Evolutionary conservation across 176 grass and related monocot species (phyloP).

Genomic region (Saccharum officinarum): DNA sequence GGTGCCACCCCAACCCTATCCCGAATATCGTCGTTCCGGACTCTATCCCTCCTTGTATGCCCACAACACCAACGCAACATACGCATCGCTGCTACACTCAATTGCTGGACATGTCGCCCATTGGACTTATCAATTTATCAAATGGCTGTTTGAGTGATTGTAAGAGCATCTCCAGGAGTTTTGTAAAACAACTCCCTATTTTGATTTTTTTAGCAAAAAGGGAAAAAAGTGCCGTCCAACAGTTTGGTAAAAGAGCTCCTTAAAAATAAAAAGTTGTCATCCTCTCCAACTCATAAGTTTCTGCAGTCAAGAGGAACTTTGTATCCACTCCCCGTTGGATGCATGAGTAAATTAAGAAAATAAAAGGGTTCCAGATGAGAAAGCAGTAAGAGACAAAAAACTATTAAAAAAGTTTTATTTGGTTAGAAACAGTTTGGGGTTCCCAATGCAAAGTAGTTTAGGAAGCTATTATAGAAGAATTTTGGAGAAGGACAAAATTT

Average conservation of each 20-base stretch:
- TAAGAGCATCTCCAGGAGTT: background rate
- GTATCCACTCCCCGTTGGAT: background rate
- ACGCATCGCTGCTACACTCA: too few relatives aligned
- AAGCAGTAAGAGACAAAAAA: too few relatives aligned
- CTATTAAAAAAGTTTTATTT: background rate
- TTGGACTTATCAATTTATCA: background rate
- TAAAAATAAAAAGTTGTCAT: background rate
- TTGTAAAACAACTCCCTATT: background rate
- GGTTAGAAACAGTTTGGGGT: background rate
- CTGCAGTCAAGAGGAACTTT: background rate
- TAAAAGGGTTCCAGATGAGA: background rate
- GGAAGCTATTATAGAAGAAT: background rate
- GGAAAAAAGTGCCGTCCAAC: background rate
- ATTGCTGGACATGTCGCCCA: too few relatives aligned
- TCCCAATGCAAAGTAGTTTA: background rate
- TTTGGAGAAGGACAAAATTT: background rate
- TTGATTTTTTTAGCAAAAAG: background rate
- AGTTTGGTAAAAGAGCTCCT: background rate
- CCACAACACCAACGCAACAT: too few relatives aligned
- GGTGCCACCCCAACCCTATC: too few relatives aligned
- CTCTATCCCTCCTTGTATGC: too few relatives aligned
- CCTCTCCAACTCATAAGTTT: background rate
- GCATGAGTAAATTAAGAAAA: too few relatives aligned
- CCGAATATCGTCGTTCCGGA: too few relatives aligned
- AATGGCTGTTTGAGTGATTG: background rate